Conservation (phyloP, 441 rosid species). For the Syzygium syzygioides region DNA sequence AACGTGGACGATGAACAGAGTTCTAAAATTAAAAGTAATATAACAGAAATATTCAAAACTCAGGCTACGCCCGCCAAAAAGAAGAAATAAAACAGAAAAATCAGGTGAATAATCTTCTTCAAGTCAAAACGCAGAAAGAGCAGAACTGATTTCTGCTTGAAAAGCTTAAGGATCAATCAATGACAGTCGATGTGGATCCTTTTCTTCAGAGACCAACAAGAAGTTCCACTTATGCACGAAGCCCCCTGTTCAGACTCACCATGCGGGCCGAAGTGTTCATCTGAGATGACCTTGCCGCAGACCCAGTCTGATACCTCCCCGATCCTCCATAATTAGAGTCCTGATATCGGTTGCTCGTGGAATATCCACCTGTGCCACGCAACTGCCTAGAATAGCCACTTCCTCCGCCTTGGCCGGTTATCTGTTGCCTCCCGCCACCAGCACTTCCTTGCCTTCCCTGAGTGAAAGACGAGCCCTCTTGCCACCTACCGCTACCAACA, state of each 20-base stretch:
- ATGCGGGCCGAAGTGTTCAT: conserved; percentile 60
- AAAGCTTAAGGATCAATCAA: neutral
- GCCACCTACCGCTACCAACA: conserved; percentile 63
- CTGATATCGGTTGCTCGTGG: neutral
- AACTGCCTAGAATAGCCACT: conserved; percentile 33
- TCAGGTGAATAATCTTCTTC: neutral
- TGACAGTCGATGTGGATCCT: neutral
- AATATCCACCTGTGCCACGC: conserved; percentile 44
- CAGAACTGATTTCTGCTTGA: neutral
- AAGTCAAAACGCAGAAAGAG: neutral
- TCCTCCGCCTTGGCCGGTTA: conserved; percentile 29
- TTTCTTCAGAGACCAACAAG: neutral
- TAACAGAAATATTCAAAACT: neutral
- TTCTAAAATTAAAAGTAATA: neutral
- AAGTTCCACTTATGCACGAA: conserved; percentile 24
- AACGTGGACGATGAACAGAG: neutral
- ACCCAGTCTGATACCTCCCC: conserved; percentile 16
- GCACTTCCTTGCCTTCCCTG: conserved; percentile 62
- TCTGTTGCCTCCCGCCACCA: conserved; percentile 36
- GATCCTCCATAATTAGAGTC: conserved; percentile 28
- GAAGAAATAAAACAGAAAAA: neutral
- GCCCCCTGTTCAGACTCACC: conserved; percentile 65
- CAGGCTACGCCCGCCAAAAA: neutral
- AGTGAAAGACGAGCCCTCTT: conserved; percentile 34
- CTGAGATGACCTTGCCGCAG: conserved; percentile 44